Percentiles rank a stretch among this genome's conserved stretches.
phyloP scores from a whole-genome alignment of 441 rosid species.

The Pelargonium cotyledonis region DNA sequence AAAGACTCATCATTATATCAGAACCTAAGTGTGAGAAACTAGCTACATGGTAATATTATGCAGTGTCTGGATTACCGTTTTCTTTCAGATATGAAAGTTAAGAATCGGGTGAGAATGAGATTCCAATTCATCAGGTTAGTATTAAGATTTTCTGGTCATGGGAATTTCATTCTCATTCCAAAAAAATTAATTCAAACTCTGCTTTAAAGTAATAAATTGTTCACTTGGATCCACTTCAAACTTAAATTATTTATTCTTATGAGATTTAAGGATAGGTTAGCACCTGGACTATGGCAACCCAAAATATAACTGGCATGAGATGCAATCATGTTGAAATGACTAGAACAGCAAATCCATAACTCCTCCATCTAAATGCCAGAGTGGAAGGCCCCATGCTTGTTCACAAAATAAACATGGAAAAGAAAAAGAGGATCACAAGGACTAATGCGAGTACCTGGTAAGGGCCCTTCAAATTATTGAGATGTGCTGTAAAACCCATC shows the following conservation, averaged over 20 bases:
- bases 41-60: too few species aligned
- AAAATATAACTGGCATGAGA: slow-evolving; percentile 26
- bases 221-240: slow-evolving; percentile 24
- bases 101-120: too few species aligned
- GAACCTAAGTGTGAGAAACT: too few species aligned
- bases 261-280: slow-evolving; percentile 25
- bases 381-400: slow-evolving; percentile 29
- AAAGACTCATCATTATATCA: too few species aligned
- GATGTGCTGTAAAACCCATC: slow-evolving; percentile 8
- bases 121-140: too few species aligned
- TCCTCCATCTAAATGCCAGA: slow-evolving; percentile 29
- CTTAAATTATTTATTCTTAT: slow-evolving; percentile 12
- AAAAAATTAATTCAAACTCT: too few species aligned
- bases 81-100: too few species aligned
- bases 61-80: too few species aligned
- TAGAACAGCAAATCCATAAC: slow-evolving; percentile 36
- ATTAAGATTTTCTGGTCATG: too few species aligned
- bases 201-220: slow-evolving; percentile 6
- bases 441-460: slow-evolving; percentile 27
- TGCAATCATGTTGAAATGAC: slow-evolving; percentile 38
- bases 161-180: too few species aligned
- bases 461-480: slow-evolving; percentile 24
- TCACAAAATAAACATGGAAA: background rate
- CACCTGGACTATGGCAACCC: slow-evolving; percentile 27
- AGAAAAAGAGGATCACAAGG: slow-evolving; percentile 19